These are phyloP conservation scores for Rhynchosporium graminicola DNA, from an alignment of 2,329 filamentous ascomycete species.

Conservation along the genomic window DNA sequence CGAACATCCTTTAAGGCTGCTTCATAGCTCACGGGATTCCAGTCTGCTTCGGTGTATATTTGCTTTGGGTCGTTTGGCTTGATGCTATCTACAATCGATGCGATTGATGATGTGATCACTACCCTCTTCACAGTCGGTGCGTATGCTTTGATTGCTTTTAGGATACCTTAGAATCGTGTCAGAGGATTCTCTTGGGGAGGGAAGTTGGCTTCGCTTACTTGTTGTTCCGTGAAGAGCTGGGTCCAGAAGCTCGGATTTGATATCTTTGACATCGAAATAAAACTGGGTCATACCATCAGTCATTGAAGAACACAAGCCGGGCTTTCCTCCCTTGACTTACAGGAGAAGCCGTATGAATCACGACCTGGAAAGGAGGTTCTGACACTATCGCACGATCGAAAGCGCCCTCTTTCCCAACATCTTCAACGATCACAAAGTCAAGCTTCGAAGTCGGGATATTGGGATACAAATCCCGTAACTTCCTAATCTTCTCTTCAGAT, in stretches of 20 bases:
- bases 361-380: conserved; percentile 61
- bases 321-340: conserved; percentile 31
- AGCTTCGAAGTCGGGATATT: conserved; percentile 31
- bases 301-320: no score
- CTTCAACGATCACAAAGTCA: conserved; percentile 60
- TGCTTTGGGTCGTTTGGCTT: conserved; percentile 37
- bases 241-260: conserved; percentile 46
- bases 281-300: neutral
- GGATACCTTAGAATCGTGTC: conserved; percentile 39
- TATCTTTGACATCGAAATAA: conserved; percentile 34
- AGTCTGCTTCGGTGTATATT: conserved; percentile 49
- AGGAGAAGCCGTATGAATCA: conserved; percentile 67
- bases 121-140: conserved; percentile 41
- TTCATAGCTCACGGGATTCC: conserved; percentile 53
- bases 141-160: conserved; percentile 47
- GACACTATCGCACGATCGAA: conserved; percentile 56
- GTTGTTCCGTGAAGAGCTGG: conserved; percentile 55
- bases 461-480: conserved; percentile 43
- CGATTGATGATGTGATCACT: conserved; percentile 64
- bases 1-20: conserved; percentile 44
- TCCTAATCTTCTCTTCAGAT: conserved; percentile 47
- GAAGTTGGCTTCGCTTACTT: neutral
- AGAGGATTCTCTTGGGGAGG: neutral
- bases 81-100: conserved; percentile 54
- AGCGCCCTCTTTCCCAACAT: conserved; percentile 67